Base-by-base conservation (phyloP, 2,329 filamentous ascomycete genomes). In the Neopestalotiopsis sp. region DNA sequence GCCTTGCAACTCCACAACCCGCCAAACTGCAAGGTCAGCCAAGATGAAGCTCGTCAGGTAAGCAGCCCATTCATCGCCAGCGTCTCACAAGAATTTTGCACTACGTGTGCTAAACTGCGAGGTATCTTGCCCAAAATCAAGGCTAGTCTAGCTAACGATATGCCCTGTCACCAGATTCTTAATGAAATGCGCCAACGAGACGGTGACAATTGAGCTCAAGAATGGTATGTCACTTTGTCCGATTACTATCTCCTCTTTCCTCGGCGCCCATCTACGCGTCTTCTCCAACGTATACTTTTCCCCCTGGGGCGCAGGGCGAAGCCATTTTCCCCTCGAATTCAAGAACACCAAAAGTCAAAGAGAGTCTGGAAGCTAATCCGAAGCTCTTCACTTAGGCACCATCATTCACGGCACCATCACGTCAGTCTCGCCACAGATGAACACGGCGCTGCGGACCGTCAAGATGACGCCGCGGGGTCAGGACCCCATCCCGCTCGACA, bases 111-210 rank as follows among this genome's bases (percentile, higher is more conserved):
- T 81, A 72, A 76, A 76, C 74, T 74, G 45, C 45, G 17, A 17
- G 24, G 72, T 75, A 74, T 75, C 82, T 17, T 28, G 13, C 24
- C 20, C 59, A 38, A 56, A 28, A 77, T 77, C 75, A 67, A 71
- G 65, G 73, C 70, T 70, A 64, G 70, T 71, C 71, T 68, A 76
- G 74, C 79, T 81, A 74, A 81, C 74, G 61, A 32, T 73, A 38
- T 71, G 74, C 56, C 20, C 64, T 70, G 69, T 71, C 34, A 69
- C 71, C 82, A 98, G 96, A 81, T 99, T 99, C 83, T 87, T 99
- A 76, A 98, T 98, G 95, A 99, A 99, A 88, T 98, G 95, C 83
- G 91, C 93, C 83, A 98, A 98, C 83, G 96, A 99, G 86, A 97
- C 96, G 77, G 96, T 98, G 77, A 98, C 95, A 59, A 93, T 99